Evolutionary conservation across 331 rosid genomes (phyloP), one percentile per base, ranked within the genome.

Genomic region (Malus hybrid): DNA sequence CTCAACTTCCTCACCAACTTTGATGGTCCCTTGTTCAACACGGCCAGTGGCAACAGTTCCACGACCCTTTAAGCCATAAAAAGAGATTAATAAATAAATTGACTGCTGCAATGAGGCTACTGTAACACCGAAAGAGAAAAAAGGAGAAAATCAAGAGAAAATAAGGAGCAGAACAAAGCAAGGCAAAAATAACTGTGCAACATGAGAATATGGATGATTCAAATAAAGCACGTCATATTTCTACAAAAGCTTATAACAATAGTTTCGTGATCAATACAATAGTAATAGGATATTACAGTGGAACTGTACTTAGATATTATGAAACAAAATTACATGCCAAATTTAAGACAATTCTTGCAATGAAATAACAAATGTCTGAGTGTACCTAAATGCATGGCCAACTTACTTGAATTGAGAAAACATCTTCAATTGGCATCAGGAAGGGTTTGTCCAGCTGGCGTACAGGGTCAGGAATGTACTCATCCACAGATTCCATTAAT

Each of bases 31-130:
- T 81, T 95, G 99, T 74, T 95, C 99, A 76, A 95, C 90, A 78
- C 99, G 97, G 32, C 99, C 99, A 73, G 99, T 95, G 73, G 97
- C 97, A 19, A 95, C 99, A 76, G 99, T 95, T 82, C 99, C 99
- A 71, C 99, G 97, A 16, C 99, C 99, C 99, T 95, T 81, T 63
- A 75, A 74, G 57, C 78, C 44, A 86, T 67, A 15, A 84, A 46
- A 39, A 73, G 74, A 75, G 59, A 33, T 75, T 72, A 32, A 83
- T 15, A 29, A 65, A 24, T 32, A 32, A 16, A 65, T 12, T 65
- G 48, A 4, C 24, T 0, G 20, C 14, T 31, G 9, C 15, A 28
- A 62, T 5, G 19, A 27, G 13, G 34, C 33, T 62, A 62, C 66
- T 13, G 9, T 14, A 27, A 62, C n/a, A 62, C 5, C 5, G 1